Evolutionary conservation across 257 asterid species (phyloP).

Genomic region (Fraxinus excelsior): DNA sequence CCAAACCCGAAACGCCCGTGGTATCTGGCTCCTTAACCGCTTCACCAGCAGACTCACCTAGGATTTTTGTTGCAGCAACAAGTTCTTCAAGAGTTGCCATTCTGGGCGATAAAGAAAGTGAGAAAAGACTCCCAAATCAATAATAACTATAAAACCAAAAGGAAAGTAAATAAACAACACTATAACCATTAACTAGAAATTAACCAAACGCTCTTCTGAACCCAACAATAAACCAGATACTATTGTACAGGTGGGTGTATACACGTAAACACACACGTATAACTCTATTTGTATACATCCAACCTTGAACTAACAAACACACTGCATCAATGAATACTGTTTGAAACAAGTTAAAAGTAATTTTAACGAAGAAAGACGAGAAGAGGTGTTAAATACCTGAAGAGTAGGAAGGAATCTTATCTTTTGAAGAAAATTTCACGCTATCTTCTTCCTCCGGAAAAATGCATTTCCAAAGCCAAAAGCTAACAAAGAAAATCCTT

Average conservation of each 20-base stretch:
- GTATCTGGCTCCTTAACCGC: constrained; percentile 18
- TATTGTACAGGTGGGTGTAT: not conserved
- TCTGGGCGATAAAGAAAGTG: not conserved
- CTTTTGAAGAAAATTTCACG: constrained; percentile 6
- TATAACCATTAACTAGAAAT: constrained; percentile 5
- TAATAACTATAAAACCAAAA: not conserved
- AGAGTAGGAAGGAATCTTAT: not conserved
- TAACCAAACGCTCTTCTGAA: constrained; percentile 12
- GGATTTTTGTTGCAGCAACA: constrained; percentile 30
- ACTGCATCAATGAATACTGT: not conserved
- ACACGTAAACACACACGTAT: not conserved
- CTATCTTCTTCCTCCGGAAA: constrained; percentile 7
- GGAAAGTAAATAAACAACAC: constrained; percentile 12
- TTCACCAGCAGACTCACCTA: not conserved
- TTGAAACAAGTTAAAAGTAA: too few relatives aligned
- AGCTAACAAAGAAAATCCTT: not conserved
- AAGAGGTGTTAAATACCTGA: not conserved
- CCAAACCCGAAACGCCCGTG: constrained; percentile 25
- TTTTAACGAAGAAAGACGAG: not conserved
- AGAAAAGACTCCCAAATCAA: constrained; percentile 17
- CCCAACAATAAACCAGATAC: not conserved
- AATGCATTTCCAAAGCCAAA: not conserved
- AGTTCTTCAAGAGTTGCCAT: constrained; percentile 37
- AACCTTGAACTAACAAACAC: not conserved
- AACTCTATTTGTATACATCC: not conserved